Percentiles rank a stretch among this genome's conserved stretches.
Conservation (phyloP, 176 grass and related monocot genomes). For the Eragrostis nindensis region DNA sequence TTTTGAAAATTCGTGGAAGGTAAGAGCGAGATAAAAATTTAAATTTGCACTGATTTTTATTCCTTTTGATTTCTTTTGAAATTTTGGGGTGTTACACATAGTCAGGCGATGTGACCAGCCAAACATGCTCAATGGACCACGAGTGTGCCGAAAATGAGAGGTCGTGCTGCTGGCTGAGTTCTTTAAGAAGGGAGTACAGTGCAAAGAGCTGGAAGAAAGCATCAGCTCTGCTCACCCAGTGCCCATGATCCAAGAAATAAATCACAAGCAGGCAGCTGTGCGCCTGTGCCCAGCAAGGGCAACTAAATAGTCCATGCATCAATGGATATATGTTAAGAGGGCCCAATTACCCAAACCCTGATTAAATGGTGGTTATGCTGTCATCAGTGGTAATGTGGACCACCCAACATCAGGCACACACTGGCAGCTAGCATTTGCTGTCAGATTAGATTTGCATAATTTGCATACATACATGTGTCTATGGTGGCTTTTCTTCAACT, state of each 20-base stretch:
- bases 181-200: constrained; percentile 35
- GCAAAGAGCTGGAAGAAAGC: constrained; percentile 45
- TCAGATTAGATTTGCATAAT: constrained; percentile 10
- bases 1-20: too few relatives aligned
- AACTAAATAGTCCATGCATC: constrained; percentile 1
- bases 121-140: constrained; percentile 50
- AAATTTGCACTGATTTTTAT: too few relatives aligned
- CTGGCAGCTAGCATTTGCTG: constrained; percentile 36
- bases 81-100: too few relatives aligned
- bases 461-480: not conserved
- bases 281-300: too few relatives aligned
- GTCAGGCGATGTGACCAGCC: constrained; percentile 33
- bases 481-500: not conserved
- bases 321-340: not conserved
- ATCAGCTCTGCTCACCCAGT: constrained; percentile 26
- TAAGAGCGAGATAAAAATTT: too few relatives aligned
- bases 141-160: constrained; percentile 19
- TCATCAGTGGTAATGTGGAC: constrained; percentile 45
- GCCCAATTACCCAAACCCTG: constrained; percentile 31
- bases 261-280: not conserved
- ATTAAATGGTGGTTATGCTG: constrained; percentile 53
- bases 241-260: constrained; percentile 17
- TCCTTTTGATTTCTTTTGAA: too few relatives aligned
- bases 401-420: constrained; percentile 40
- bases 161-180: not conserved